A percentile compares a stretch with the other conserved stretches of the same genome.
Evolutionary conservation across 148 eudicot genomes (phyloP).

Genomic region (Amaranthus cruentus): DNA sequence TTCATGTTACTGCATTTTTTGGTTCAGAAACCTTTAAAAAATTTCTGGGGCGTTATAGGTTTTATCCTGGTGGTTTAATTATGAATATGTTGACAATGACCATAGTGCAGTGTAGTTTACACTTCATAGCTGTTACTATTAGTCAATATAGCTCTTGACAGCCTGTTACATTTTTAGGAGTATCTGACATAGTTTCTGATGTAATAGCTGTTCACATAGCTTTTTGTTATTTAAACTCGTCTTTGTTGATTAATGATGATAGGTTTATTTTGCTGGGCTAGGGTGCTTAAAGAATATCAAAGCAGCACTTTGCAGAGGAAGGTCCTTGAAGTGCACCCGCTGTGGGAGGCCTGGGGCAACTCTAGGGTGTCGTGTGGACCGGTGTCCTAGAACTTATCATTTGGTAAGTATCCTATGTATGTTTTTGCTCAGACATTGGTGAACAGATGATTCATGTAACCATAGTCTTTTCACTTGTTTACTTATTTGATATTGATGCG

Average conservation of each 20-base stretch:
- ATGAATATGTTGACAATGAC: background rate
- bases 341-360: slow-evolving; percentile 98
- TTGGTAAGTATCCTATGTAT: slow-evolving; percentile 47
- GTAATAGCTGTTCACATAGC: background rate
- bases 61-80: background rate
- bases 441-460: background rate
- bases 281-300: slow-evolving; percentile 90
- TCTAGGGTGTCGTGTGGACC: slow-evolving; percentile 95
- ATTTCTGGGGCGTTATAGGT: background rate
- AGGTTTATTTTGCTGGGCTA: slow-evolving; percentile 97
- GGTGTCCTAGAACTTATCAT: slow-evolving; percentile 98
- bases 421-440: background rate
- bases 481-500: background rate
- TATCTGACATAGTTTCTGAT: background rate
- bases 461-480: background rate
- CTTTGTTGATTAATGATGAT: slow-evolving; percentile 26
- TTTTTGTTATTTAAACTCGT: background rate
- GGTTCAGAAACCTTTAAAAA: background rate
- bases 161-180: background rate
- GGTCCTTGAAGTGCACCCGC: slow-evolving; percentile 77
- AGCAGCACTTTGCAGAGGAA: slow-evolving; percentile 97
- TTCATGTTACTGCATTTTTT: background rate
- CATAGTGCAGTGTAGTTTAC: background rate
- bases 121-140: background rate
- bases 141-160: background rate